Evolutionary conservation across 2,329 filamentous ascomycete species (phyloP).

Genomic region (Stemphylium beticola): DNA sequence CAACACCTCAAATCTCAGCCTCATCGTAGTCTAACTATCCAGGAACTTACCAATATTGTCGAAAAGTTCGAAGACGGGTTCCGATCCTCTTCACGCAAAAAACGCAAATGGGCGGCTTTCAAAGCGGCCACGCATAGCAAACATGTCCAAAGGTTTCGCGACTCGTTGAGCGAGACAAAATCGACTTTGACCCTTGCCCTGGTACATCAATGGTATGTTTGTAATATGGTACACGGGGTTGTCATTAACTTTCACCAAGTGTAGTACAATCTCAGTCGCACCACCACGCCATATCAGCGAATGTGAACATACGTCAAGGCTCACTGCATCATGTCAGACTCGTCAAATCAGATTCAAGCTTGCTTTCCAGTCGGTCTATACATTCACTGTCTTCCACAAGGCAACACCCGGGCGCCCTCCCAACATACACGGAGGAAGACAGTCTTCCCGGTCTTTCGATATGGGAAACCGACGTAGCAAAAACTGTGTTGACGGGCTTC

Average conservation of each 20-base stretch:
- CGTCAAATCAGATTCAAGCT: background rate
- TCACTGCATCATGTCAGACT: background rate
- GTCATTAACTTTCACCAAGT: background rate
- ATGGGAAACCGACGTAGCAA: background rate
- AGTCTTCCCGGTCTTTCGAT: background rate
- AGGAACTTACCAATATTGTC: background rate
- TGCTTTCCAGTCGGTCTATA: background rate
- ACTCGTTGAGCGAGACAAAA: constrained; percentile 16
- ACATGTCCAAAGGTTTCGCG: constrained; percentile 17
- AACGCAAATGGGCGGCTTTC: constrained; percentile 13
- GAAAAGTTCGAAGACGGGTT: constrained; percentile 7
- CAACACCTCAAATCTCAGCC: background rate
- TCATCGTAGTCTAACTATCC: background rate
- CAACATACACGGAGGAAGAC: background rate
- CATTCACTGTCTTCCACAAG: too few relatives aligned
- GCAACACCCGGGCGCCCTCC: background rate
- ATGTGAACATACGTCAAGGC: too few relatives aligned
- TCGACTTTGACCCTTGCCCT: constrained; percentile 19
- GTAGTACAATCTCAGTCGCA: background rate
- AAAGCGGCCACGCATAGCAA: constrained; percentile 14
- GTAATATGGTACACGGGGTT: background rate
- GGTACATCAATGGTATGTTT: constrained; percentile 15
- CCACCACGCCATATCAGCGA: too few relatives aligned
- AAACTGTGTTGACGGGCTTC: background rate
- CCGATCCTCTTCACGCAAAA: constrained; percentile 12